Evolutionary conservation across 1,284 basidiomycete genomes (phyloP).

Genomic region (Cystobasidiaceae sp.): DNA sequence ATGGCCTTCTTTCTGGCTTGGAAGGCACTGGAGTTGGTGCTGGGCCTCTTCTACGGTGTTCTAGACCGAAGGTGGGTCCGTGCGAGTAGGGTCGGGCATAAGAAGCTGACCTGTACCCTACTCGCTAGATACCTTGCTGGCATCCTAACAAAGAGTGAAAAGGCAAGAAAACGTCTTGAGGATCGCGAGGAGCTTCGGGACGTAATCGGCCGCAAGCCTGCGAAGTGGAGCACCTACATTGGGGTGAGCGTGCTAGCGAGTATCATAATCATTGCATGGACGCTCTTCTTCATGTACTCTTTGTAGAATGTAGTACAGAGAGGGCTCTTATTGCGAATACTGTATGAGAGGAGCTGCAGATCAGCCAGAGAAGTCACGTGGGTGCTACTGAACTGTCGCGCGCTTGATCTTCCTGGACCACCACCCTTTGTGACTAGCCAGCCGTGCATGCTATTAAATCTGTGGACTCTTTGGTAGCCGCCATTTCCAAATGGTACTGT

Average conservation of each 20-base stretch:
- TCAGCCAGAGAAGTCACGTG: too few relatives aligned
- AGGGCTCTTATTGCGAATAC: background rate
- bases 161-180: conserved; percentile 37
- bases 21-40: conserved; percentile 47
- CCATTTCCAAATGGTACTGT: too few relatives aligned
- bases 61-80: conserved; percentile 35
- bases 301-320: conserved; percentile 6
- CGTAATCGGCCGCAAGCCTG: conserved; percentile 32
- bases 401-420: too few relatives aligned
- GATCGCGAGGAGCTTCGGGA: conserved; percentile 36
- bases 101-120: background rate
- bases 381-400: too few relatives aligned
- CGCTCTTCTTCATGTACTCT: conserved; percentile 39
- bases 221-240: conserved; percentile 31
- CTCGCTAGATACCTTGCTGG: conserved; percentile 45
- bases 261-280: conserved; percentile 36
- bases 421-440: too few relatives aligned
- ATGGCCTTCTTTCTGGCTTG: conserved; percentile 50
- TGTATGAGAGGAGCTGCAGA: too few relatives aligned
- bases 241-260: conserved; percentile 33
- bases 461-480: too few relatives aligned
- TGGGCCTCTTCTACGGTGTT: conserved; percentile 46
- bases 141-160: conserved; percentile 45
- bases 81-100: background rate
- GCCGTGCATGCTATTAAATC: too few relatives aligned